Percentiles rank a stretch among this genome's conserved stretches.
Conservation (phyloP, 1,284 basidiomycete species). For the Sanghuangporus weigelae region DNA sequence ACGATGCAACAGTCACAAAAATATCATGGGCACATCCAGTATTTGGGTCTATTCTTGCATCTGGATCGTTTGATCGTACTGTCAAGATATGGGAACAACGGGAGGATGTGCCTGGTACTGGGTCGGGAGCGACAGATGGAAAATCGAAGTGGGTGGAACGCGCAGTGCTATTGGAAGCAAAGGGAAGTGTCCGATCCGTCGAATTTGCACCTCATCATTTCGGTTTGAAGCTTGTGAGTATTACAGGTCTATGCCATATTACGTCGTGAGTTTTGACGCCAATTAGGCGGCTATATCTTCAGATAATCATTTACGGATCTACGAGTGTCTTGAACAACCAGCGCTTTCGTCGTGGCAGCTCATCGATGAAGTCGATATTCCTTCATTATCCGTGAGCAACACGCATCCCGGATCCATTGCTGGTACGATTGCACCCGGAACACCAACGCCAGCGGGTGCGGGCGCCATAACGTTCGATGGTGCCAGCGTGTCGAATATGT, state of each 20-base stretch:
- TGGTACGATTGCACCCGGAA: constrained; percentile 52
- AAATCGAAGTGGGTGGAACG: constrained; percentile 64
- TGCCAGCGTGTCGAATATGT: constrained; percentile 50
- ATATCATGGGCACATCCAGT: constrained; percentile 89
- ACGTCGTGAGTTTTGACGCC: neutral
- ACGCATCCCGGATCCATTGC: constrained; percentile 40
- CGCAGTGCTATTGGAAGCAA: constrained; percentile 73
- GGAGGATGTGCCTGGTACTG: constrained; percentile 25
- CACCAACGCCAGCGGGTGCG: constrained; percentile 55
- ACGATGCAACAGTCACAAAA: constrained; percentile 80
- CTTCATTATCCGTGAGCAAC: constrained; percentile 42
- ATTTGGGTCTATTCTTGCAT: constrained; percentile 81
- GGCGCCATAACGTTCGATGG: constrained; percentile 43
- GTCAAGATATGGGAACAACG: constrained; percentile 86
- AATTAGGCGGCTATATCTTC: constrained; percentile 78
- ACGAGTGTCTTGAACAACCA: constrained; percentile 85
- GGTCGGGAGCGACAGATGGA: constrained; percentile 18
- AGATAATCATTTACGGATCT: constrained; percentile 81
- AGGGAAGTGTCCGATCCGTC: constrained; percentile 77
- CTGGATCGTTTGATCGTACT: constrained; percentile 81
- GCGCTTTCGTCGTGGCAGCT: constrained; percentile 77
- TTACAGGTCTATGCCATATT: neutral
- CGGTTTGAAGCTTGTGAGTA: constrained; percentile 77
- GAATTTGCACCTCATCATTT: constrained; percentile 85
- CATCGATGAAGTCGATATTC: constrained; percentile 74